Base-by-base conservation (phyloP, 495 filamentous ascomycete species). In the Xylaria longipes region DNA sequence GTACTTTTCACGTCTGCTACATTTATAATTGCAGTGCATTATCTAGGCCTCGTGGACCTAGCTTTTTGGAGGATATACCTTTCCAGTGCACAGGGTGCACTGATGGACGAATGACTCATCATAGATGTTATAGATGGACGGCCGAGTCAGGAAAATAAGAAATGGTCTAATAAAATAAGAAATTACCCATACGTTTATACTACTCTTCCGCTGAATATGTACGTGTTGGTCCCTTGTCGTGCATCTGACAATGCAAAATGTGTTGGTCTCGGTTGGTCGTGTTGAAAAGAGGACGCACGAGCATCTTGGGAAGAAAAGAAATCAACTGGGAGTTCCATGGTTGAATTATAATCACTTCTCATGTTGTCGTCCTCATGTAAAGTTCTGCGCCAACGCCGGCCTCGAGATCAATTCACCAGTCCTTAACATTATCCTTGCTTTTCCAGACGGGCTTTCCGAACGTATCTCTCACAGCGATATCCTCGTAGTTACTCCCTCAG, bases 41-140 rank as follows among this genome's bases (percentile, higher is more conserved):
- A 43, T 62, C 52, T 58, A 54, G 66, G 57, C 46, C 58, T 64
- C 46, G 22, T 63, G 9, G 58, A 69, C 54, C 41, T 62, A 50
- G 57, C 17, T 45, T 71, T 66, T 71, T 39, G 69, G 69, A 45
- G 69, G 46, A 71, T 71, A 65, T 71, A 71, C 60, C 69, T 65
- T 57, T 27, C 35, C 29, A 62, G 68, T 50, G 68, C 50, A 64
- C 39, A 33, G 68, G 68, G 60, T 70, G 60, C 58, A 64, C 58
- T 65, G 48, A 71, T 48, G 48, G 50, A 66, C 3, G 27, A 46
- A 65, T 6, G 62, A 37, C 27, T 33, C 35, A 65, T 65, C 61
- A 71, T 71, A 71, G 69, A 66, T 25, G 50, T 48, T 50, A 58
- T 60, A 71, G 62, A 71, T 45, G 37, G 43, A 64, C 11, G 57